Conservation (phyloP, 176 grass and related monocot species). For the Musa itinerans region DNA sequence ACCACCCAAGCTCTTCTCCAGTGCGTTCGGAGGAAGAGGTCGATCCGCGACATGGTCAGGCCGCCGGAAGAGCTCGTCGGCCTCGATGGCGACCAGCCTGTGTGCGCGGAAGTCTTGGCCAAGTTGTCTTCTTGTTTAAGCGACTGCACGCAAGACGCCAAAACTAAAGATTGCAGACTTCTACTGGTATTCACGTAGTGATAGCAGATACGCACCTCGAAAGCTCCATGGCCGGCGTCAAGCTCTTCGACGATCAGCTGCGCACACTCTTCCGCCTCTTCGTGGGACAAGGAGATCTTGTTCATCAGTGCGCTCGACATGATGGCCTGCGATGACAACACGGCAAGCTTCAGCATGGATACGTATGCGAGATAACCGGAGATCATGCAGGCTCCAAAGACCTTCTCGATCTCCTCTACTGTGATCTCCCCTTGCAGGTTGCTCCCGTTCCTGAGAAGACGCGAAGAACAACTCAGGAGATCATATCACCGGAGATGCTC, state of each 20-base stretch:
- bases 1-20: conserved; percentile 46
- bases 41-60: neutral
- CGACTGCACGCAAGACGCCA: neutral
- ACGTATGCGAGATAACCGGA: neutral
- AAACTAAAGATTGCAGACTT: neutral
- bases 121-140: neutral
- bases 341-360: neutral
- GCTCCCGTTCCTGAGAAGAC: neutral
- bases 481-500: too few relatives aligned
- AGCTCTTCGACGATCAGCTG: conserved; percentile 34
- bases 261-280: conserved; percentile 33
- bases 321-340: conserved; percentile 26
- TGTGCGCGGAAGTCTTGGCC: neutral
- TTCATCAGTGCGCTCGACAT: conserved; percentile 28
- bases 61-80: neutral
- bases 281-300: conserved; percentile 25
- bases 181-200: neutral
- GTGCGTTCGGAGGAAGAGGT: conserved; percentile 33
- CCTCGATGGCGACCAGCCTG: neutral
- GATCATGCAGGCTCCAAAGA: neutral
- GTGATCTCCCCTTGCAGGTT: neutral
- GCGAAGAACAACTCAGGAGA: too few relatives aligned
- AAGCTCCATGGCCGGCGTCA: conserved; percentile 18
- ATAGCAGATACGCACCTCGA: conserved; percentile 19
- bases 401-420: neutral